Conservation (phyloP, 805 yeast genomes). For the Starmerella kuoi region DNA sequence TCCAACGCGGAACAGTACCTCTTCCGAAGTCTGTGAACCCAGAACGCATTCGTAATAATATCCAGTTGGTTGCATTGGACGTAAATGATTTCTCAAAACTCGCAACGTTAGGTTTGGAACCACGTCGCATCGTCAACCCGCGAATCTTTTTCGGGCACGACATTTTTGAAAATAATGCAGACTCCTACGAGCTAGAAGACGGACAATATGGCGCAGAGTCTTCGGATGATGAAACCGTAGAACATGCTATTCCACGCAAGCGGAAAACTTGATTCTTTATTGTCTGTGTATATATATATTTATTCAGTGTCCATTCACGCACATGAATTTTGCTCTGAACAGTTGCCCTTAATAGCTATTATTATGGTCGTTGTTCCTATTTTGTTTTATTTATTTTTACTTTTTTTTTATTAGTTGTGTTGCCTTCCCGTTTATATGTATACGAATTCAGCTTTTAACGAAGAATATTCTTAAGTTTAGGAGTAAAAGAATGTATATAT, state of each 20-base stretch:
- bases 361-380: no score
- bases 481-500: no score
- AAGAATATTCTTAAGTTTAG: no score
- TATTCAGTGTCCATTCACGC: background rate
- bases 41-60: slow-evolving; percentile 40
- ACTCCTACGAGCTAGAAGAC: slow-evolving; percentile 13
- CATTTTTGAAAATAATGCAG: slow-evolving; percentile 21
- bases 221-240: background rate
- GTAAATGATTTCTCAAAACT: slow-evolving; percentile 33
- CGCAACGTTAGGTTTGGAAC: slow-evolving; percentile 24
- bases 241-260: background rate
- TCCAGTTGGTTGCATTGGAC: slow-evolving; percentile 33
- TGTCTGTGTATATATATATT: background rate
- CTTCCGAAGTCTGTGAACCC: slow-evolving; percentile 61
- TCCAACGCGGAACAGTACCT: slow-evolving; percentile 47
- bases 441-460: no score
- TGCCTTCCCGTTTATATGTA: no score
- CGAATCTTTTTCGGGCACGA: slow-evolving; percentile 20
- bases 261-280: background rate
- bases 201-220: background rate
- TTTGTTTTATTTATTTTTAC: no score
- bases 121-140: slow-evolving; percentile 20
- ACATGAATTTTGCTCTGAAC: no score
- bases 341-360: no score
- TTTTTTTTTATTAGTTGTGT: no score